Base-by-base conservation (phyloP, 257 asterid genomes). In the Eustoma russellianum region DNA sequence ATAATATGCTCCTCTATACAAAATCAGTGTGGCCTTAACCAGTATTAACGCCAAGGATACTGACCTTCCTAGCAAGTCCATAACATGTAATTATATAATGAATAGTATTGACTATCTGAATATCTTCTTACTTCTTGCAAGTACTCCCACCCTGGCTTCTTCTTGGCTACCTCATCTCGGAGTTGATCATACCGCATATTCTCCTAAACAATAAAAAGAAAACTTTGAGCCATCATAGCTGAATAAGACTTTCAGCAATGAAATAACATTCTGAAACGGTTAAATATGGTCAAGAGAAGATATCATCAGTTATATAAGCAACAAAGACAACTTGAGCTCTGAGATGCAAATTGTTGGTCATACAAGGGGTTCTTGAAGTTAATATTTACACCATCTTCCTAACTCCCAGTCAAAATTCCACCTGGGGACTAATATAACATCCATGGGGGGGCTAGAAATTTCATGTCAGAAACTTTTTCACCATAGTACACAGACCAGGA, bases 91-190 rank as follows among this genome's bases (percentile, higher is more conserved):
- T 64, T 38, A 10, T 34, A 47, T 48, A 17, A 9, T 2, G 17
- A 66, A 52, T 30, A 9, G 34, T 17, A 54, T 45, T 19, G 50
- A 57, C 15, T 45, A 55, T 10, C 30, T 62, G 43, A 60, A 60
- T 55, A 58, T 17, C 14, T 55, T 62, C 78, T 33, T 71, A 87
- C 98, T 76, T 87, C 83, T 71, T 92, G 98, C 93, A 92, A 70
- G 68, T 80, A 71, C 69, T 92, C 98, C 98, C 98, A 92, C 51
- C 98, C 98, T 4, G 95, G 98, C 61, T 88, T 68, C 56, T 90
- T 73, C 76, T 85, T 78, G 67, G 82, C 79, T 53, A 88, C 95
- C 70, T 68, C 84, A 70, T 85, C 94, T 30, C 95, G 95, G 54
- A 92, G 90, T 60, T 82, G 90, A 75, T 92, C 98, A 52, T 92